Evolutionary conservation across 208 protist species (phyloP), one percentile per base, ranked within the genome.

Genomic region (Trypanosoma congolense): DNA sequence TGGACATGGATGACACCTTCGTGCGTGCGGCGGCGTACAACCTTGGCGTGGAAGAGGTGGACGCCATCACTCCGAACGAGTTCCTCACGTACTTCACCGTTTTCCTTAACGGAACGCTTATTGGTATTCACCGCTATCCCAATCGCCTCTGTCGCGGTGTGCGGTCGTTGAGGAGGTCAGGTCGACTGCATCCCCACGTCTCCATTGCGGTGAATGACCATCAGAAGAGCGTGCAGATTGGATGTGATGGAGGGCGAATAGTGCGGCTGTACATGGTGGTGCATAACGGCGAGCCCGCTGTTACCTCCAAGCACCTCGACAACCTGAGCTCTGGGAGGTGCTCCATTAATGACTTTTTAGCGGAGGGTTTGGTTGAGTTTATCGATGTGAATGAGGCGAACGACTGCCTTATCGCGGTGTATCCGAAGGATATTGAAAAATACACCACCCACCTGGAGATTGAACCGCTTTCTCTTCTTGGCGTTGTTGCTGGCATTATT

Each of bases 341-440:
- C 56, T 83, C 66, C 2, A 96, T 96, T 65, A 80, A 88, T 47
- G 72, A 97, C 45, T 90, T 99, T 28, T 44, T 98, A 4, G 63
- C 66, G 4, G 68, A 96, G 10, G 96, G 97, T 18, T 69, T 98
- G 2, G 71, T 99, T 16, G 98, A 99, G 70, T 99, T 98, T 68
- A 72, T 99, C 6, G 99, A 99, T 65, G 98, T 99, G 0, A 99
- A 99, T 72, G 99, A 99, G 81, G 96, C 98, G 24, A 98, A 99
- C 62, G 95, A 98, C 58, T 94, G 79, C 31, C 75, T 97, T 26
- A 98, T 99, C 56, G 96, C 97, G 0, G 70, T 99, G 19, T 96
- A 92, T 63, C 85, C 96, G 22, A 46, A 65, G 2, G 81, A 97
- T 31, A 92, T 99, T 48, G 73, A 66, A 14, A 33, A 30, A 5